Evolutionary conservation across 257 asterid species (phyloP).

Genomic region (Jacaranda copaia): DNA sequence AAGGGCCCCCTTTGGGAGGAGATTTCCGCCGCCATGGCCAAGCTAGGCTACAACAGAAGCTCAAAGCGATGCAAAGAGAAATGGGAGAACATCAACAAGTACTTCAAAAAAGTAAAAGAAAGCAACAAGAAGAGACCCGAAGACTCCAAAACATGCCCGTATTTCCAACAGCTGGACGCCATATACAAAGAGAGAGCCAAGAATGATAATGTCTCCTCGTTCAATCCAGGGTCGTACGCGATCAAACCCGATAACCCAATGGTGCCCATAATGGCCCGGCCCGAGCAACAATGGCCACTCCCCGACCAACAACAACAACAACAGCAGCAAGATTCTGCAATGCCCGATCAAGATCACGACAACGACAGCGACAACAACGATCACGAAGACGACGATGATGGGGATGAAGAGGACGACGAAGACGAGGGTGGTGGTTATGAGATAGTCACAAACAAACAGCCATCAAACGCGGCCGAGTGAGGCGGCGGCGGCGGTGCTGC

Average conservation of each 20-base stretch:
- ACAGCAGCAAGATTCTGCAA: constrained; percentile 31
- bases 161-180: constrained; percentile 82
- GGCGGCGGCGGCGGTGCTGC: not conserved
- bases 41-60: constrained; percentile 74
- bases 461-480: constrained; percentile 46
- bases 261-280: constrained; percentile 81
- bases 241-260: constrained; percentile 49
- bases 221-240: constrained; percentile 34
- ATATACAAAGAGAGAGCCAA: constrained; percentile 68
- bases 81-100: constrained; percentile 97
- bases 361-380: constrained; percentile 45
- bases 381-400: constrained; percentile 38
- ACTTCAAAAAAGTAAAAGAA: constrained; percentile 92
- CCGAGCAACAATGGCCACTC: constrained; percentile 90
- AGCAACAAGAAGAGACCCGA: constrained; percentile 78
- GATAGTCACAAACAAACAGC: constrained; percentile 71
- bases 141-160: constrained; percentile 93
- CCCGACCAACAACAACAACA: constrained; percentile 29
- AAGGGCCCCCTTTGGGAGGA: constrained; percentile 97
- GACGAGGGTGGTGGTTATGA: constrained; percentile 62
- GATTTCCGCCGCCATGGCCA: constrained; percentile 71
- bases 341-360: constrained; percentile 46
- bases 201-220: constrained; percentile 22
- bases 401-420: constrained; percentile 44
- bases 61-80: constrained; percentile 93